Conservation (phyloP, 148 eudicot species). For the Euryodendron excelsum region DNA sequence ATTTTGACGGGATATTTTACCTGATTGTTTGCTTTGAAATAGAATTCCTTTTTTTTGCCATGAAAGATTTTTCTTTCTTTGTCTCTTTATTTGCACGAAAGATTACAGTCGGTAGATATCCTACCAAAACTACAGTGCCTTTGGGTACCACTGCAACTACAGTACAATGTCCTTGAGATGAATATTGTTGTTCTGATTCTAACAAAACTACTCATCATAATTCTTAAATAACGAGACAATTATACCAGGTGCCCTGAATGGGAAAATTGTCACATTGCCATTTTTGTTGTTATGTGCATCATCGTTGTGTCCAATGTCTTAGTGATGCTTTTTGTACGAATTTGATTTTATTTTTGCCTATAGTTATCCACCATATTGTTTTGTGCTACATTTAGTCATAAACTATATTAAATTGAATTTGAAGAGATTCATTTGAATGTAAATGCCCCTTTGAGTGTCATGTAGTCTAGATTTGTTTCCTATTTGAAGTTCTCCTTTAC, state of each 20-base stretch:
- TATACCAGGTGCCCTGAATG: neutral
- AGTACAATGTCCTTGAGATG: neutral
- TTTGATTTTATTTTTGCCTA: neutral
- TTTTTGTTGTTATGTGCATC: neutral
- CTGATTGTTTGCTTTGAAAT: neutral
- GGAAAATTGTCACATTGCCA: neutral
- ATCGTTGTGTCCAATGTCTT: neutral
- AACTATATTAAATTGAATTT: neutral
- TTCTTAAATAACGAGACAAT: neutral
- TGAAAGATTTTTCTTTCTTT: neutral
- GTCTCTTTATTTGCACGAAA: neutral
- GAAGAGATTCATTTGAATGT: neutral
- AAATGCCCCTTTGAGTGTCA: neutral
- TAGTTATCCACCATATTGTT: neutral
- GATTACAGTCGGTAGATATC: neutral
- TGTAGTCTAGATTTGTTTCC: slow-evolving; percentile 3
- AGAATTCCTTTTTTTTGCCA: neutral
- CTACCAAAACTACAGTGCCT: neutral
- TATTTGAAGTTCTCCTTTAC: neutral
- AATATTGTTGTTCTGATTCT: neutral
- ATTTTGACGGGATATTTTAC: neutral
- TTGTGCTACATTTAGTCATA: neutral
- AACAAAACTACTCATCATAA: neutral
- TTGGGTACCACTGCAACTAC: neutral
- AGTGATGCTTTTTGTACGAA: neutral